Conservation (phyloP, 1,139 yeast genomes). For the Geotrichum carabidarum region DNA sequence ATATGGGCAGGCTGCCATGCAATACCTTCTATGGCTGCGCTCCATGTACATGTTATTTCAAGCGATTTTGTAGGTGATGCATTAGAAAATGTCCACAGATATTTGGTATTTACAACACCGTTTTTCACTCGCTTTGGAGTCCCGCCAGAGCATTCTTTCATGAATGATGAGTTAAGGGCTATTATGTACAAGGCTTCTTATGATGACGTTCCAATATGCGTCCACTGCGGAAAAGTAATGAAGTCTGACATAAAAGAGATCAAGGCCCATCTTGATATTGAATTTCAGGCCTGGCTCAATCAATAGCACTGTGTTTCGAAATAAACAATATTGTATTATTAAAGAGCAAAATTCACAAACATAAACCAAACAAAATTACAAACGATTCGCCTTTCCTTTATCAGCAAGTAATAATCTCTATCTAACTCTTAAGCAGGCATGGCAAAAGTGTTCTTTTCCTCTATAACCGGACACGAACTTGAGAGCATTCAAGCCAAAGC, state of each 20-base stretch:
- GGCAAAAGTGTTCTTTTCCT: too few relatives aligned
- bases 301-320: neutral
- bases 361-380: neutral
- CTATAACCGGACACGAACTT: too few relatives aligned
- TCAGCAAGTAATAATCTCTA: neutral
- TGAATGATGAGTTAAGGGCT: neutral
- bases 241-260: neutral
- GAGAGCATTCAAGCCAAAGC: constrained; percentile 12
- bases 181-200: neutral
- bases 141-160: neutral
- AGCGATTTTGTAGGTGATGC: neutral
- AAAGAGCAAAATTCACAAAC: neutral
- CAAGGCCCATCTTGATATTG: neutral
- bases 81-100: neutral
- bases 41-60: neutral
- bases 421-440: neutral
- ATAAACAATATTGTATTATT: neutral
- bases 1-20: neutral
- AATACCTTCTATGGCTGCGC: neutral
- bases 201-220: neutral
- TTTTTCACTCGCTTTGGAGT: neutral
- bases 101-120: neutral
- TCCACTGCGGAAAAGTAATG: neutral
- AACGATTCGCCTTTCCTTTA: neutral
- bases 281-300: neutral